These are phyloP conservation scores for Thuidium tamariscinum DNA, from an alignment of 225 moss, liverwort and hornwort genomes.

Conservation along the genomic window DNA sequence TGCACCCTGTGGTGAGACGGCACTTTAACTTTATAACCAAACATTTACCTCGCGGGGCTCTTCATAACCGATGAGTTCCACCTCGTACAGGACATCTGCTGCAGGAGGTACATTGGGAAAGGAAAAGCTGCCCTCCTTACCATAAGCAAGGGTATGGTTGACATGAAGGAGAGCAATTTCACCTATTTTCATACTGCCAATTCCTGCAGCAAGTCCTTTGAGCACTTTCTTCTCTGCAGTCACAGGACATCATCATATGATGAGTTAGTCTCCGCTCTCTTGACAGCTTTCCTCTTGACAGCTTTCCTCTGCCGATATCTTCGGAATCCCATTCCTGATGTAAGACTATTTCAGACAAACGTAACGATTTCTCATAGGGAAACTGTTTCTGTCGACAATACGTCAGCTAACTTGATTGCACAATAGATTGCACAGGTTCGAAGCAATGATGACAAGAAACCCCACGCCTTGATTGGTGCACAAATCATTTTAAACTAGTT, in stretches of 20 bases:
- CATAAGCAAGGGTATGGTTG: slow-evolving; percentile 69
- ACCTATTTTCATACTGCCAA: slow-evolving; percentile 76
- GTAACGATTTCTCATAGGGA: neutral
- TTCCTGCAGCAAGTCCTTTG: slow-evolving; percentile 71
- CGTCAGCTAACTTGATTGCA: neutral
- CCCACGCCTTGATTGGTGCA: neutral
- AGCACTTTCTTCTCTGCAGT: slow-evolving; percentile 64
- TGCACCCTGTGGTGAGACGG: neutral
- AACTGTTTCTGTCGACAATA: neutral
- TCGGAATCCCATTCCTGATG: neutral
- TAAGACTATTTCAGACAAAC: neutral
- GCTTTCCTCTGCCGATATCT: neutral
- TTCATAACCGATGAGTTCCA: slow-evolving; percentile 82
- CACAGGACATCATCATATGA: neutral
- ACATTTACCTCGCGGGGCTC: slow-evolving; percentile 70
- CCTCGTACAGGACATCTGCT: slow-evolving; percentile 76
- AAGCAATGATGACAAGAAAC: neutral
- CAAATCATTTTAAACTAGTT: neutral
- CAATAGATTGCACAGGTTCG: neutral
- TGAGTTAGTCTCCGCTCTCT: neutral
- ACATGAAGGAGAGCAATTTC: slow-evolving; percentile 72
- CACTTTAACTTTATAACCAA: neutral
- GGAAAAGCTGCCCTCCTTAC: slow-evolving; percentile 91
- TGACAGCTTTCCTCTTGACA: neutral
- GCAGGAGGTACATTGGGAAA: slow-evolving; percentile 92